These are phyloP conservation scores for Diplotaxis tenuifolia DNA, from an alignment of 345 rosid genomes.

Conservation along the genomic window DNA sequence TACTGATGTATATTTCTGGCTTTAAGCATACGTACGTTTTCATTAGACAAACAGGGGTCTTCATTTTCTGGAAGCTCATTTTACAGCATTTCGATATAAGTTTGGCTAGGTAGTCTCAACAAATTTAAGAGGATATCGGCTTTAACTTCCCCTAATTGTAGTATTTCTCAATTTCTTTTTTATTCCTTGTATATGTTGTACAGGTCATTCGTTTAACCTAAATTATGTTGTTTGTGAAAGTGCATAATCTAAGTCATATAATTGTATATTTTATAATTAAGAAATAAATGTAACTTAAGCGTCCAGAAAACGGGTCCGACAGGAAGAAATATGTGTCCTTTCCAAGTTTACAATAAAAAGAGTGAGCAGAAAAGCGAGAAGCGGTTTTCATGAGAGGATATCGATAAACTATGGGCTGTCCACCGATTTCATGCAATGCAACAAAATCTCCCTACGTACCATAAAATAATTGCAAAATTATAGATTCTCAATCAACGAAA, in stretches of 20 bases:
- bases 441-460: constrained; percentile 34
- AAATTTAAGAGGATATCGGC: no score
- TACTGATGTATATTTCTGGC: no score
- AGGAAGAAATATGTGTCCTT: constrained; percentile 27
- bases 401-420: constrained; percentile 30
- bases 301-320: constrained; percentile 18
- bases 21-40: no score
- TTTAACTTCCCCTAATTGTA: no score
- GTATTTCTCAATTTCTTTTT: no score
- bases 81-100: no score
- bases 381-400: constrained; percentile 34
- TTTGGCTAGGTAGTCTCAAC: no score
- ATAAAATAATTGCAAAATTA: not conserved
- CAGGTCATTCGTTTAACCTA: not conserved
- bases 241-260: not conserved
- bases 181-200: not conserved
- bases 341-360: not conserved
- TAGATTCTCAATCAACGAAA: constrained; percentile 6
- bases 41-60: no score
- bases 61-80: no score
- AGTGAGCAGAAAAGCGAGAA: not conserved
- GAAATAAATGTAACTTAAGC: not conserved
- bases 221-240: not conserved
- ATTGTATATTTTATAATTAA: not conserved
- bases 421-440: constrained; percentile 40